Evolutionary conservation across 179 eudicot genomes (phyloP), one percentile per base, ranked within the genome.

Genomic region (Silene noctiflora): DNA sequence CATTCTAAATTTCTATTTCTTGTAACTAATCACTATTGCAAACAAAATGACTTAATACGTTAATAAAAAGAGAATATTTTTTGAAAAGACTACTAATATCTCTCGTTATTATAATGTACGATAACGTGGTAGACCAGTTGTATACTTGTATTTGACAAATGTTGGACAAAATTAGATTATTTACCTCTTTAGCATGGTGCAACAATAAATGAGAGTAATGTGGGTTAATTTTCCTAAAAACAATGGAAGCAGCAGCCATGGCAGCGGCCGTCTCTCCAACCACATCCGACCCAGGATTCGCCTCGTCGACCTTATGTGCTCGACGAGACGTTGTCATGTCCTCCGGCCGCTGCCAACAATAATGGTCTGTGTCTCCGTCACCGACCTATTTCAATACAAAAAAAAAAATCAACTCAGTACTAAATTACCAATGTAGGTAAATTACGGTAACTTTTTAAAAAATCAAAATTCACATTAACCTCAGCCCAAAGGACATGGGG

Each of bases 201-300:
- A 92, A 75, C n/a, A 92, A 90, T 6, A 90, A 84, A 83, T 85
- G 85, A 25, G 97, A 90, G 82, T 92, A 92, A 85, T 86, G 93
- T 73, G 97, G 89, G 77, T 89, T 89, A 51, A 83, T 82, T 53
- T 76, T 83, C 83, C 82, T 89, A 71, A 89, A 92, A 70, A 86
- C 96, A 71, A 92, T 89, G 11, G 96, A 81, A n/a, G 97, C 91
- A 0, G 97, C 93, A 0, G 97, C 97, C 96, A 92, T 88, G 0
- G 96, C 96, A 2, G 96, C 97, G 0, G 96, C 96, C 1, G 97
- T 90, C 74, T 92, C 97, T 65, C 90, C 97, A 31, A 93, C 96
- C 7, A 92, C 84, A 77, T 92, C 97, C 1, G 96, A 86, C 3
- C 97, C 97, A 0, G 97, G 97, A 67, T 89, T 84, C 22, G 78